phyloP scores from a whole-genome alignment of 225 moss, liverwort and hornwort genomes.

The Takakia lepidozioides region DNA sequence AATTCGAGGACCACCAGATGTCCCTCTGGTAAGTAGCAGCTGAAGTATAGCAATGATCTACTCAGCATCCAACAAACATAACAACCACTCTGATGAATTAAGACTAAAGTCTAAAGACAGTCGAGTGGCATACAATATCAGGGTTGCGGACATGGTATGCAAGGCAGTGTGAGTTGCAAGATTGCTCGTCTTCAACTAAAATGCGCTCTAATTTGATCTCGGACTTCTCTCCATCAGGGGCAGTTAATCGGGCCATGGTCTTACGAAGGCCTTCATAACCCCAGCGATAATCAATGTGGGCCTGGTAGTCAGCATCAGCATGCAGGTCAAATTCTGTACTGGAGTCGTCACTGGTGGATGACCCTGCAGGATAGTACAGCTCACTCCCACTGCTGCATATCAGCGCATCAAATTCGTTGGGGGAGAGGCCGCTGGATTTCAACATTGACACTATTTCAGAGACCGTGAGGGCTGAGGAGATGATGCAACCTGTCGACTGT shows the following conservation, averaged over 20 bases:
- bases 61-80: no score
- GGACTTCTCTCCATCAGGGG: slow-evolving; percentile 25
- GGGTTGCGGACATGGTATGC: slow-evolving; percentile 38
- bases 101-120: not conserved
- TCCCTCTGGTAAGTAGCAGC: no score
- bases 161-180: slow-evolving; percentile 59
- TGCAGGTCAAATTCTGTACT: slow-evolving; percentile 25
- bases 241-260: slow-evolving; percentile 63
- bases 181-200: slow-evolving; percentile 46
- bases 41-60: no score
- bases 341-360: slow-evolving; percentile 26
- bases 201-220: slow-evolving; percentile 24
- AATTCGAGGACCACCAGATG: no score
- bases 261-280: slow-evolving; percentile 80
- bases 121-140: slow-evolving; percentile 20
- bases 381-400: slow-evolving; percentile 88
- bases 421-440: slow-evolving; percentile 50
- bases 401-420: slow-evolving; percentile 75
- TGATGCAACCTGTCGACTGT: slow-evolving; percentile 57
- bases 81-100: not conserved
- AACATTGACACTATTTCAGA: slow-evolving; percentile 50
- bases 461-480: slow-evolving; percentile 68
- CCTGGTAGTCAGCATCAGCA: slow-evolving; percentile 69
- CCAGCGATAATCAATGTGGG: slow-evolving; percentile 87
- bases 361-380: slow-evolving; percentile 64